A percentile compares a stretch with the other conserved stretches of the same genome.
phyloP scores from a whole-genome alignment of 345 rosid species.

The Moricandia moricandioides region DNA sequence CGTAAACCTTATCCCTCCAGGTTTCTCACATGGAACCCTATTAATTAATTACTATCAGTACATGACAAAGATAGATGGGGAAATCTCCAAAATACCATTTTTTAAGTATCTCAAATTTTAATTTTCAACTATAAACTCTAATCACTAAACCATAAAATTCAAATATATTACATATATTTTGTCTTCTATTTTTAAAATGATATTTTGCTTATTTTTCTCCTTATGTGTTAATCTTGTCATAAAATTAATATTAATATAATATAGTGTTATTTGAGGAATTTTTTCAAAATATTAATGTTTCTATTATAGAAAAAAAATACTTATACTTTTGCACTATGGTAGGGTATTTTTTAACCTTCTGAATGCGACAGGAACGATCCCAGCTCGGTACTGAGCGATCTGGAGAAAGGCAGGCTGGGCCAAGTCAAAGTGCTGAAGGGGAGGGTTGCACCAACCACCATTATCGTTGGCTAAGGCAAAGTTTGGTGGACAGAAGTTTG shows the following conservation, averaged over 20 bases:
- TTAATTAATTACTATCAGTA: background rate
- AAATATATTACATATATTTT: no score
- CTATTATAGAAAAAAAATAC: background rate
- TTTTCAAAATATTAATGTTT: background rate
- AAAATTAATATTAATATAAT: no score
- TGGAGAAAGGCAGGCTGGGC: conserved; percentile 60
- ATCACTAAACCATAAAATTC: no score
- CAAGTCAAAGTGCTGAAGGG: conserved; percentile 58
- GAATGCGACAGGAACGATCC: conserved; percentile 55
- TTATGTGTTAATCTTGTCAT: no score
- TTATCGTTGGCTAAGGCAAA: conserved; percentile 46
- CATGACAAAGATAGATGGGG: background rate
- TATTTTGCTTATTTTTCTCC: no score
- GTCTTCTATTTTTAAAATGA: no score
- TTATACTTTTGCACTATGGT: background rate
- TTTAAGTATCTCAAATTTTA: no score
- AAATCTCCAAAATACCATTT: background rate
- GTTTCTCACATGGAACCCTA: conserved; percentile 55
- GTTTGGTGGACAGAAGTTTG: conserved; percentile 63
- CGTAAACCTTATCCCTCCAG: conserved; percentile 60
- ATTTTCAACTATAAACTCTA: no score
- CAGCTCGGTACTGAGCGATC: conserved; percentile 56
- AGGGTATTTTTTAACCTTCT: conserved; percentile 39
- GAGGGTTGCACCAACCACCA: conserved; percentile 74
- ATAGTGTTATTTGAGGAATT: background rate